Evolutionary conservation across 179 eudicot genomes (phyloP), one percentile per base, ranked within the genome.

Genomic region (Sideroxylon spinosum): DNA sequence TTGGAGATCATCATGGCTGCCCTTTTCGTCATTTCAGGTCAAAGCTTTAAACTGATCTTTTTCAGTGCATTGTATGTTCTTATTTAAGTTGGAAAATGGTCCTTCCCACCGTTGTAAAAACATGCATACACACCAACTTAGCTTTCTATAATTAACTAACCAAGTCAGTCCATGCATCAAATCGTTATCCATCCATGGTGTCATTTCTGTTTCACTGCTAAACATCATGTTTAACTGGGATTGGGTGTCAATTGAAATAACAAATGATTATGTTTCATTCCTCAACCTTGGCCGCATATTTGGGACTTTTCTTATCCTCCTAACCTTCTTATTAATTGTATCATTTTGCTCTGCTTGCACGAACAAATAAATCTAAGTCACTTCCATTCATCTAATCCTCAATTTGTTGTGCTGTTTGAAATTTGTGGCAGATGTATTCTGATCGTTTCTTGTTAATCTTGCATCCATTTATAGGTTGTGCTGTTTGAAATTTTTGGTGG

Each of bases 11-110:
- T 79, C 99, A 95, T 84, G 99, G 99, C 60, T 95, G 99, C 76
- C 98, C 99, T 17, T 95, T 88, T 86, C 97, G 98, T 16, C 98
- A 95, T 86, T 96, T 96, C 90, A 94, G 97, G 98, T 95, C 46
- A 78, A 75, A 37, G 79, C 7, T 37, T n/a, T 48, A 4, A 52
- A 52, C 12, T 9, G 50, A 55, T 66, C 7, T 57, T 55, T 68
- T 77, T 53, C 9, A 9, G n/a, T 53, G 50, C 52, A 67, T 8
- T 52, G 22, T 16, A 49, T 8, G 13, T 60, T 55, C 9, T 60
- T 44, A 26, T 64, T 65, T 19, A n/a, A 65, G 52, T 16, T 14
- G 70, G 20, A 49, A 46, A 13, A 37, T 37, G 44, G 44, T 37
- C 44, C 44, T 37, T 37, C 4, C 44, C 44, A 37, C 44, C 5